Conservation (phyloP, 441 rosid species). For the Gossypium davidsonii region DNA sequence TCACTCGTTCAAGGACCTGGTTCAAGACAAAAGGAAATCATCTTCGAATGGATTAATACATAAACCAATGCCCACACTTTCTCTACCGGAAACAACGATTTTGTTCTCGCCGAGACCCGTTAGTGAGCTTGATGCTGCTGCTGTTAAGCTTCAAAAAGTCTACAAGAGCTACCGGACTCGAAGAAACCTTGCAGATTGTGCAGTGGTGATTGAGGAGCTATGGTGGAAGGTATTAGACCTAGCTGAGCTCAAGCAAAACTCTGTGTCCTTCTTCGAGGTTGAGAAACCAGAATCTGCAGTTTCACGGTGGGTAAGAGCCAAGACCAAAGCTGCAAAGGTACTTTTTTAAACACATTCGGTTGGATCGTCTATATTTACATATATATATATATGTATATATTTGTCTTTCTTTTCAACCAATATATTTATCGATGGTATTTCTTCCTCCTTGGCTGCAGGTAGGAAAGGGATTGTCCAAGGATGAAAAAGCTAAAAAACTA, state of each 20-base stretch:
- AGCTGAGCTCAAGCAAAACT: conserved; percentile 43
- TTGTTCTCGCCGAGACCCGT: conserved; percentile 60
- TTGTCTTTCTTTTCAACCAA: background rate
- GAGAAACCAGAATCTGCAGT: conserved; percentile 51
- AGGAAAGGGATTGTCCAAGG: conserved; percentile 62
- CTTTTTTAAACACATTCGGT: background rate
- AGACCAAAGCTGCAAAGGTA: conserved; percentile 57
- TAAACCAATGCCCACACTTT: conserved; percentile 23
- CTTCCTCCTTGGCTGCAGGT: conserved; percentile 15
- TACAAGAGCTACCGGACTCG: conserved; percentile 67
- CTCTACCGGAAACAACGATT: conserved; percentile 44
- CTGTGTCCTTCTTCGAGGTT: conserved; percentile 34
- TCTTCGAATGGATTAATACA: background rate
- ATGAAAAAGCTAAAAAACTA: conserved; percentile 61
- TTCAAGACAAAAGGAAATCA: conserved; percentile 16
- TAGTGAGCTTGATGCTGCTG: conserved; percentile 69
- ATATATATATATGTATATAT: no score
- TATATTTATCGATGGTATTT: background rate
- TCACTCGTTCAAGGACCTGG: conserved; percentile 44
- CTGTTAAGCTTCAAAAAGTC: conserved; percentile 58
- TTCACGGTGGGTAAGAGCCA: conserved; percentile 66
- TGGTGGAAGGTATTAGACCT: conserved; percentile 66
- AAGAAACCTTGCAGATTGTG: conserved; percentile 65
- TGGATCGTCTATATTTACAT: no score
- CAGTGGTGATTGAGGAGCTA: conserved; percentile 58